phyloP scores from a whole-genome alignment of 306 rosid genomes.

The Alnus glutinosa region DNA sequence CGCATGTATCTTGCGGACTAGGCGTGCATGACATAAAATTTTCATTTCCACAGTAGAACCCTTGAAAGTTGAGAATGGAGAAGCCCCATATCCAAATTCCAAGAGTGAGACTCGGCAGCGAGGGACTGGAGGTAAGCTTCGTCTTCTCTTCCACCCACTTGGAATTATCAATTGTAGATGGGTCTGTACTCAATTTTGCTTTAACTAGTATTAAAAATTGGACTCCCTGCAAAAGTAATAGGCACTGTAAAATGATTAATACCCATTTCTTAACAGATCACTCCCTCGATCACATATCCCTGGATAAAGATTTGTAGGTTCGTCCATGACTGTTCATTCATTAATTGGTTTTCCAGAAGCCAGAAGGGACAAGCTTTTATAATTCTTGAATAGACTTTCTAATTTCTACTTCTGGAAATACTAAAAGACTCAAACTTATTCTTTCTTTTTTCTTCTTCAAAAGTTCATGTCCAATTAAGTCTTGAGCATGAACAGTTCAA shows the following conservation, averaged over 20 bases:
- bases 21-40: no score
- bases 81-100: conserved; percentile 13
- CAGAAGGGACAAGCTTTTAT: background rate
- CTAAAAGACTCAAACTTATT: background rate
- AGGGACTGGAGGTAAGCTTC: conserved; percentile 20
- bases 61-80: conserved; percentile 2
- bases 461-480: background rate
- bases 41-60: no score
- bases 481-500: background rate
- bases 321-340: background rate
- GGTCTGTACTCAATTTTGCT: background rate
- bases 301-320: background rate
- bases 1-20: no score
- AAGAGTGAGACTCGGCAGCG: conserved; percentile 12
- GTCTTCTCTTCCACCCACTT: background rate
- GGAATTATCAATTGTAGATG: background rate
- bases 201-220: background rate
- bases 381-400: background rate
- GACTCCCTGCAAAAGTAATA: background rate
- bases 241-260: background rate
- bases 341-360: background rate
- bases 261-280: background rate
- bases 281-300: background rate
- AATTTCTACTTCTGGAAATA: background rate
- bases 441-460: background rate